phyloP scores from a whole-genome alignment of 805 yeast species.

The Metschnikowia baotianmanensis region DNA sequence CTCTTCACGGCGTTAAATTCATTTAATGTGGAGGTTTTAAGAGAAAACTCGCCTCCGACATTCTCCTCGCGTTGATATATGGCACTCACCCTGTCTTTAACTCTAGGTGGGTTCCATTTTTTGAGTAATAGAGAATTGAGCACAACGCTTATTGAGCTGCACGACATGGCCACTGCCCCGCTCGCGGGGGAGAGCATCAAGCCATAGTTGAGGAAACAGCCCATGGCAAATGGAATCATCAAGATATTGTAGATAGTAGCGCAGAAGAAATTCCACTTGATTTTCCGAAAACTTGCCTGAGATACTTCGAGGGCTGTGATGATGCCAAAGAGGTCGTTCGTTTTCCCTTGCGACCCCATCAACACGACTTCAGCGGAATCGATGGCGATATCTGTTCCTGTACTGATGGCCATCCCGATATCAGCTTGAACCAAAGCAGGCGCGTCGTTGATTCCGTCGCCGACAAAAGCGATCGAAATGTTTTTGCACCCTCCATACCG shows the following conservation, averaged over 20 bases:
- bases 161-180: slow-evolving; percentile 92
- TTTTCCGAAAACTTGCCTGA: slow-evolving; percentile 63
- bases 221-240: slow-evolving; percentile 95
- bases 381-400: slow-evolving; percentile 94
- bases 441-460: slow-evolving; percentile 98
- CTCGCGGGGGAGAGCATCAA: slow-evolving; percentile 79
- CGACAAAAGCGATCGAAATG: slow-evolving; percentile 74
- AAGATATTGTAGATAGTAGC: slow-evolving; percentile 79
- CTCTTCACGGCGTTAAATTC: slow-evolving; percentile 15
- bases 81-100: slow-evolving; percentile 5
- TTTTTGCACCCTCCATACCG: slow-evolving; percentile 33
- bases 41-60: slow-evolving; percentile 13
- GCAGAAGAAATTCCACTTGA: slow-evolving; percentile 81
- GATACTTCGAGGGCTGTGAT: slow-evolving; percentile 67
- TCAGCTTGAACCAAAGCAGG: slow-evolving; percentile 91
- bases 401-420: slow-evolving; percentile 85
- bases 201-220: slow-evolving; percentile 75
- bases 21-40: slow-evolving; percentile 13
- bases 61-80: slow-evolving; percentile 8
- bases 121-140: slow-evolving; percentile 71
- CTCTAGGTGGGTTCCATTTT: slow-evolving; percentile 49
- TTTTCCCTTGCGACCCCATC: slow-evolving; percentile 37
- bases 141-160: slow-evolving; percentile 88
- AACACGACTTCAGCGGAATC: slow-evolving; percentile 95
- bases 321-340: slow-evolving; percentile 46